Base-by-base conservation (phyloP, 1,284 basidiomycete species). In the Entoloma clypeatum region DNA sequence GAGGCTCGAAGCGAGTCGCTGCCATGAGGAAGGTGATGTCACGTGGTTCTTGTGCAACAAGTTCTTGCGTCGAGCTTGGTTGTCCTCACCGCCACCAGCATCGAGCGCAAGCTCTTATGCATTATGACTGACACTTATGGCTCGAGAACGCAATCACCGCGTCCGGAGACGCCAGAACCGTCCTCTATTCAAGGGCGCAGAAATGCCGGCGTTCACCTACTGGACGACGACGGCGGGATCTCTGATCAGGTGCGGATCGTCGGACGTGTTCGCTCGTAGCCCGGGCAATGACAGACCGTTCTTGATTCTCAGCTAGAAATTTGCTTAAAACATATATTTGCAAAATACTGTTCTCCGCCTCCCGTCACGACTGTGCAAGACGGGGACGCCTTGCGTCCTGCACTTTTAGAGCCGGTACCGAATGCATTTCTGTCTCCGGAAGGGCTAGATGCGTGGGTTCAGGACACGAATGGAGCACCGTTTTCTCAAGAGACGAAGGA, bases 401-500 rank as follows among this genome's bases (percentile, higher is more conserved):
- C 40, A 11, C 47, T 68, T n/a, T 54, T 68, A 8, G 61, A 62
- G 11, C 78, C 82, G 6, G 77, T 77, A n/a, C 61, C 69, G 10
- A 69, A 70, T 50, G 78, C 83, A 39, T 80, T 68, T 55, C 64
- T 86, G 17, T 66, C 72, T 5, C 59, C 66, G 1, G 67, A 75
- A 44, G 84, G 77, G 5, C 60, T 89, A 32, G 84, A 87, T 56
- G 68, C 71, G 30, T 89, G 83, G 81, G 84, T 84, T 14, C 65
- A 63, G 23, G 86, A 86, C 49, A 89, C 86, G 9, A 89, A 89
- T 48, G 86, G 86, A 19, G 69, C 73, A 21, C 78, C 81, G 11
- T 82, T 88, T 50, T 73, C 80, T 14, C 68, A 79, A 37, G 86
- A 83, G 51, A 81, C 81, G 18, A 87, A 86, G 59, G 78, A 86